A percentile compares a stretch with the other conserved stretches of the same genome.
Conservation (phyloP, 352 stramenopile species). For the Globisporangium cystogenes region DNA sequence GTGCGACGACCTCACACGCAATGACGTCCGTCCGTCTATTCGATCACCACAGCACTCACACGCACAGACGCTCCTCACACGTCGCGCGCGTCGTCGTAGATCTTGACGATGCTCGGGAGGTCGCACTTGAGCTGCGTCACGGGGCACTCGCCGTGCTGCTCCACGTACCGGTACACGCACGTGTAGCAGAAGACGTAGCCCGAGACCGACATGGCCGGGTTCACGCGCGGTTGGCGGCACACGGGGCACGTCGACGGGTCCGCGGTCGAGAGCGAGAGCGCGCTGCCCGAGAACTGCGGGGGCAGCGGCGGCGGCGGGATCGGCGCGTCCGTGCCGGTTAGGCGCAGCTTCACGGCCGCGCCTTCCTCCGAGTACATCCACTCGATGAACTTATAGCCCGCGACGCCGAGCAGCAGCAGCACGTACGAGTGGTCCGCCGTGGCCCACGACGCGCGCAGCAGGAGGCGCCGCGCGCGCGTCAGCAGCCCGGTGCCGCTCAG, state of each 20-base stretch:
- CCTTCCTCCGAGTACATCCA: slow-evolving; percentile 89
- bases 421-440: slow-evolving; percentile 80
- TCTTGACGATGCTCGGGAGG: slow-evolving; percentile 54
- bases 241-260: slow-evolving; percentile 54
- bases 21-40: too few species aligned
- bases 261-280: slow-evolving; percentile 34
- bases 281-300: slow-evolving; percentile 56
- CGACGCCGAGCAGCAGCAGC: slow-evolving; percentile 68
- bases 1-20: too few species aligned
- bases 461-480: slow-evolving; percentile 30
- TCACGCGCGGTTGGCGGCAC: slow-evolving; percentile 68
- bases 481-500: slow-evolving; percentile 37
- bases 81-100: slow-evolving; percentile 68
- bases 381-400: slow-evolving; percentile 82
- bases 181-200: slow-evolving; percentile 85
- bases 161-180: slow-evolving; percentile 73
- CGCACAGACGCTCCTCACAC: background rate
- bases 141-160: slow-evolving; percentile 63
- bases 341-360: slow-evolving; percentile 43
- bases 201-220: slow-evolving; percentile 64
- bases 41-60: background rate
- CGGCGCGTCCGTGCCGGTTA: slow-evolving; percentile 46
- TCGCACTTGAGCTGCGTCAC: slow-evolving; percentile 79
- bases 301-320: slow-evolving; percentile 69
- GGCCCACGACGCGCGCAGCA: slow-evolving; percentile 53